Conservation (phyloP, 1,284 basidiomycete species). For the Bjerkandera adusta region DNA sequence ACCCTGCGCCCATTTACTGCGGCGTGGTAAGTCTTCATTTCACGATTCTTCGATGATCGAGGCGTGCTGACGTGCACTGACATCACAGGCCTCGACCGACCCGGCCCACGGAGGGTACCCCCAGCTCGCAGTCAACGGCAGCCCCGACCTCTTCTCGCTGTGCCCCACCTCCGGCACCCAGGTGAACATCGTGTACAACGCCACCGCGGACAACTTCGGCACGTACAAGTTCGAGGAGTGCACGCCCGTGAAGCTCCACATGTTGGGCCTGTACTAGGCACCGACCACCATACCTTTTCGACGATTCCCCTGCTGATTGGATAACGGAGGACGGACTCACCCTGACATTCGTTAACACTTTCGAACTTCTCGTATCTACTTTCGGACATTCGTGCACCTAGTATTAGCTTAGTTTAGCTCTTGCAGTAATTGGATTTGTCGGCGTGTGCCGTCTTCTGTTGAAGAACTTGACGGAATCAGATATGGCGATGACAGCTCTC, state of each 20-base stretch:
- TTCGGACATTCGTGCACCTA: too few relatives aligned
- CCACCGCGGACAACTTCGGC: slow-evolving; percentile 12
- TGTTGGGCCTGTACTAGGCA: slow-evolving; percentile 12
- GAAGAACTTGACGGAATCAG: too few relatives aligned
- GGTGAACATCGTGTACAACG: slow-evolving; percentile 24
- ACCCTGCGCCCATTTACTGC: slow-evolving; percentile 8
- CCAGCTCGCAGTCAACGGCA: slow-evolving; percentile 25
- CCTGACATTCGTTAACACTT: too few relatives aligned
- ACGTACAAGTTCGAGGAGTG: slow-evolving; percentile 22
- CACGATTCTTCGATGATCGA: not conserved
- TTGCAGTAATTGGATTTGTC: too few relatives aligned
- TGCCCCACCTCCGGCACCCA: slow-evolving; percentile 19
- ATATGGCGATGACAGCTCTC: too few relatives aligned
- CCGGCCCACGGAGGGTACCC: slow-evolving; percentile 24
- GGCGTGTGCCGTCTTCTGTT: too few relatives aligned
- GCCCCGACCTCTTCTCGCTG: slow-evolving; percentile 27
- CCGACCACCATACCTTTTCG: too few relatives aligned
- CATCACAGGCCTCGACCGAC: slow-evolving; percentile 25
- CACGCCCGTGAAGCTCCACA: slow-evolving; percentile 23
- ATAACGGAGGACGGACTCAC: too few relatives aligned
- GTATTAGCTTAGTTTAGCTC: too few relatives aligned
- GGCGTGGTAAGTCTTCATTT: slow-evolving; percentile 7
- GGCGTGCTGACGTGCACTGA: not conserved
- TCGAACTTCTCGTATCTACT: too few relatives aligned
- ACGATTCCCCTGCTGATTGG: too few relatives aligned